Evolutionary conservation across 208 protist species (phyloP).

Genomic region (Crithidia acanthocephali): DNA sequence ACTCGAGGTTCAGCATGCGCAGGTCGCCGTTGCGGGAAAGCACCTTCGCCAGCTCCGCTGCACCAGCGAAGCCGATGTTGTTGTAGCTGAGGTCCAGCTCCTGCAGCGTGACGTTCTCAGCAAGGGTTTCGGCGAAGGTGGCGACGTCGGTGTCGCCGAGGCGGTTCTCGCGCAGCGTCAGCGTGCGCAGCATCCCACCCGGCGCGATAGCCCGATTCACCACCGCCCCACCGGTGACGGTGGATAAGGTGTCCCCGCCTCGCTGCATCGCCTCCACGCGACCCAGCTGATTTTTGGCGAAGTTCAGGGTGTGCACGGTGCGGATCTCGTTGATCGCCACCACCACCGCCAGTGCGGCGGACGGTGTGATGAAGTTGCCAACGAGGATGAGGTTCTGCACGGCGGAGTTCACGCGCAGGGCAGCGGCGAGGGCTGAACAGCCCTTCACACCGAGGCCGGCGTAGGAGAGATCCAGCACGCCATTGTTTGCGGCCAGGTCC

Average conservation of each 20-base stretch:
- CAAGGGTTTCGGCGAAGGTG: conserved; percentile 68
- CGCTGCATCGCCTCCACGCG: conserved; percentile 45
- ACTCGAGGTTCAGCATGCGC: conserved; percentile 89
- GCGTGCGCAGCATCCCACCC: conserved; percentile 51
- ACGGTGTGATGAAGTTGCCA: conserved; percentile 81
- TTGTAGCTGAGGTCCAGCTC: conserved; percentile 91
- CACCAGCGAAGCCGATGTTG: conserved; percentile 77
- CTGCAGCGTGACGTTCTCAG: conserved; percentile 80
- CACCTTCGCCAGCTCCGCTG: conserved; percentile 71
- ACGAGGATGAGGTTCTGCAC: conserved; percentile 69
- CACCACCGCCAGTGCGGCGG: conserved; percentile 68
- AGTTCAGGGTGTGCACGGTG: conserved; percentile 66
- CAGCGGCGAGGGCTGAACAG: conserved; percentile 68
- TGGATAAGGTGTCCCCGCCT: conserved; percentile 4
- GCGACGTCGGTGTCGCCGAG: conserved; percentile 77
- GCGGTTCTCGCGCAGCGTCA: conserved; percentile 77
- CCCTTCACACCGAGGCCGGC: conserved; percentile 75
- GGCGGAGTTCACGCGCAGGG: conserved; percentile 71
- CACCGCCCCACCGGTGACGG: conserved; percentile 53
- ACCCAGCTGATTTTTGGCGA: conserved; percentile 80
- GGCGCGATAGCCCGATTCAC: conserved; percentile 64
- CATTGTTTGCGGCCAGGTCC: conserved; percentile 53
- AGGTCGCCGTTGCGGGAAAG: conserved; percentile 83
- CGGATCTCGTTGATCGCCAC: conserved; percentile 57
- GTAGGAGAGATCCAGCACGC: conserved; percentile 76